Evolutionary conservation across 179 eudicot genomes (phyloP).

Genomic region (Silene noctiflora): DNA sequence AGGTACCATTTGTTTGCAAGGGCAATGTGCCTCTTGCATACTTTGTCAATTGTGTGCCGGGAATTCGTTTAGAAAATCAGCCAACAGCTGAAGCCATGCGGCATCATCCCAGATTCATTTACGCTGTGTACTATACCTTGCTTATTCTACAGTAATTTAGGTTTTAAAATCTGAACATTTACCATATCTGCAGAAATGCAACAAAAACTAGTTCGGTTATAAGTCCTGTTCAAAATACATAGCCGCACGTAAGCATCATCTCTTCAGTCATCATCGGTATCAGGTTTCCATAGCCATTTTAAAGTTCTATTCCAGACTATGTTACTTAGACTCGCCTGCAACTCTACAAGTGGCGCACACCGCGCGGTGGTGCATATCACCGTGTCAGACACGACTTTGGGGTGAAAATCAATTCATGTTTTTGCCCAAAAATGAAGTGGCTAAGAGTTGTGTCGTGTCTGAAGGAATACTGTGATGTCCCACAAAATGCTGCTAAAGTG

Average conservation of each 20-base stretch:
- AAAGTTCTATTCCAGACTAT: too few species aligned
- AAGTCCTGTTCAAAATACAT: background rate
- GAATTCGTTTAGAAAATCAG: background rate
- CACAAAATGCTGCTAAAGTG: too few species aligned
- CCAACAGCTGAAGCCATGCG: background rate
- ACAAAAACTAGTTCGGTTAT: background rate
- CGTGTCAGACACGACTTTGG: too few species aligned
- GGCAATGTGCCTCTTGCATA: background rate
- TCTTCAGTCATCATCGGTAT: background rate
- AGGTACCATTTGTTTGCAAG: background rate
- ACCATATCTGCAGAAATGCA: background rate
- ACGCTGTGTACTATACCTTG: background rate
- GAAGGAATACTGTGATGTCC: too few species aligned
- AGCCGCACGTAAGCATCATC: background rate
- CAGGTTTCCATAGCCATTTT: too few species aligned
- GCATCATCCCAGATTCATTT: background rate
- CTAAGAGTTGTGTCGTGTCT: too few species aligned
- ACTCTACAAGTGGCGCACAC: too few species aligned
- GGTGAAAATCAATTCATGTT: too few species aligned
- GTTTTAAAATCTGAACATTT: background rate
- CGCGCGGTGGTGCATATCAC: too few species aligned
- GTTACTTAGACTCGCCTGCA: too few species aligned
- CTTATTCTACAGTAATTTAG: background rate
- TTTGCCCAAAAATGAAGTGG: too few species aligned
- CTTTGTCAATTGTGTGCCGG: background rate